Evolutionary conservation across 1,284 basidiomycete genomes (phyloP).

Genomic region (Sanghuangporus weigelae): DNA sequence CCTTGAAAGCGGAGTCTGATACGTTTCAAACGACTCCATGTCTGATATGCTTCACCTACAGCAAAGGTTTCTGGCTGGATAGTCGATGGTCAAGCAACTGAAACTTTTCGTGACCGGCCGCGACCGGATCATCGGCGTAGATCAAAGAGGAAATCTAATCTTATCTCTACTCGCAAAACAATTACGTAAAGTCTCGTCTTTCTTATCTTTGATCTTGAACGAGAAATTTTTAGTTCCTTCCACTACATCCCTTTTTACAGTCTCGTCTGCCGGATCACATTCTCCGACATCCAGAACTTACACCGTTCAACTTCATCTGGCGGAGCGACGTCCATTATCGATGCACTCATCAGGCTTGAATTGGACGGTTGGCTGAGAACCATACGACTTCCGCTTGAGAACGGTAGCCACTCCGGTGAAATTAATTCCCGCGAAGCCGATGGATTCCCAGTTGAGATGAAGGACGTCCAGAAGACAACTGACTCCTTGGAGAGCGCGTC

Average conservation of each 20-base stretch:
- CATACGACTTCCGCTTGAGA: slow-evolving; percentile 21
- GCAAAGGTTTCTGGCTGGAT: not conserved
- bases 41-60: not conserved
- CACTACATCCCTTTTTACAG: slow-evolving; percentile 8
- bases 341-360: slow-evolving; percentile 8
- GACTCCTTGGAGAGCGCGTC: slow-evolving; percentile 33
- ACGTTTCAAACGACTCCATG: slow-evolving; percentile 66
- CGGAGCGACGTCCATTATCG: slow-evolving; percentile 31
- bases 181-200: not conserved
- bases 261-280: slow-evolving; percentile 28
- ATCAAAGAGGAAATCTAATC: not conserved
- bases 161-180: not conserved
- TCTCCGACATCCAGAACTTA: slow-evolving; percentile 37
- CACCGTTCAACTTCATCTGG: slow-evolving; percentile 31
- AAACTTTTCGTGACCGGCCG: not conserved
- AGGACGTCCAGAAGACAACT: slow-evolving; percentile 44
- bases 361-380: slow-evolving; percentile 23
- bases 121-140: not conserved
- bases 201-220: not conserved
- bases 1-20: slow-evolving; percentile 76
- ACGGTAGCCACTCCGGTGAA: slow-evolving; percentile 31
- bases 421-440: slow-evolving; percentile 26
- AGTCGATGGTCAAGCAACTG: not conserved
- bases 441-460: slow-evolving; percentile 33
- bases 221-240: no score